Base-by-base conservation (phyloP, 2,329 filamentous ascomycete genomes). In the Pyrenophora tritici-repentis region DNA sequence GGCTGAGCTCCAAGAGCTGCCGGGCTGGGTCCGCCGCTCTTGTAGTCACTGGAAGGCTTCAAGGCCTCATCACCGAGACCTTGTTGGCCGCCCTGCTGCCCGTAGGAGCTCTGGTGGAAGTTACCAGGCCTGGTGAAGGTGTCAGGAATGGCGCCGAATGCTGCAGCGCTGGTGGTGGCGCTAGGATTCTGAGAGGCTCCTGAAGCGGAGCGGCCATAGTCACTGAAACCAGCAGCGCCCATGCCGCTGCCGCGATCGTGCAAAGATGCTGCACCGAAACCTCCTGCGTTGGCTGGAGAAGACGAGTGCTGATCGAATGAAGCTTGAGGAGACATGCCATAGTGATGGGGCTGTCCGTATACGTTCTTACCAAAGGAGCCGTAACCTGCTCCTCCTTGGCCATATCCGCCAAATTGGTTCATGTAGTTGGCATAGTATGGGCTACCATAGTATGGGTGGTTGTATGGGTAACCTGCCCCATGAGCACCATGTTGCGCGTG, bases 341-440 rank as follows among this genome's bases (percentile, higher is more conserved):
- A 88, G 60, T 85, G 83, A 59, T 82, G 79, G 34, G 83, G 83
- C 61, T 85, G 84, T 26, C 79, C 83, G 63, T 87, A 87, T 81
- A 86, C 85, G 60, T 78, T 80, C 58, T 79, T 82, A 39, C 79
- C 80, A 53, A 82, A 85, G 32, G 77, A 78, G 56, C 76, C 75
- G 57, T 80, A 80, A 24, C 73, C 76, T 52, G 73, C 76, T 53
- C 73, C 72, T 56, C 75, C 78, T 55, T 76, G 78, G 56, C 75
- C 80, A 53, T 78, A 78, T 50, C 80, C 82, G 52, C 78, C 80
- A 61, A 83, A 86, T 68, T 86, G 83, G 68, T 82, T 83, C 76
- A 86, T 81, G 73, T 87, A 87, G 44, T 81, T 77, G 58, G 77
- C 75, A 62, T 86, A 86, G 66, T 86, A 86, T 35, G 84, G 83